A percentile compares a stretch with the other conserved stretches of the same genome.
These are phyloP conservation scores for Lactifluus echinatus DNA, from an alignment of 768 basidiomycete species.

Conservation along the genomic window DNA sequence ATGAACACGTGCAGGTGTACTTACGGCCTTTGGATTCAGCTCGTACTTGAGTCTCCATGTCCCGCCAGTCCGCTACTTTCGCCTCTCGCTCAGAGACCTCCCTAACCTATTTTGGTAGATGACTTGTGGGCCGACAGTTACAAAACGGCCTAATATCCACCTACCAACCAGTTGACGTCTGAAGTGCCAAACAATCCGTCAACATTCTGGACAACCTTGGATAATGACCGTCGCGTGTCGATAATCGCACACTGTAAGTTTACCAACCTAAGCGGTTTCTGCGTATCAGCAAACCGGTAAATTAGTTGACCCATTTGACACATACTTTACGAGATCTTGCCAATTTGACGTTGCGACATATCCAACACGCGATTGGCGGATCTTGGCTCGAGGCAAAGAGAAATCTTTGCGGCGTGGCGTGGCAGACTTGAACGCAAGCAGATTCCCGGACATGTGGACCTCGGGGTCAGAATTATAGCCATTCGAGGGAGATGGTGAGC, in stretches of 20 bases:
- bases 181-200: slow-evolving; percentile 35
- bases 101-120: slow-evolving; percentile 42
- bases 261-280: slow-evolving; percentile 34
- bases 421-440: slow-evolving; percentile 8
- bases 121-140: neutral
- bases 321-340: slow-evolving; percentile 69
- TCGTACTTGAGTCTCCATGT: slow-evolving; percentile 14
- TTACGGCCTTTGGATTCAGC: slow-evolving; percentile 35
- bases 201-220: slow-evolving; percentile 39
- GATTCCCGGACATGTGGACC: slow-evolving; percentile 29
- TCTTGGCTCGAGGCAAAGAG: neutral
- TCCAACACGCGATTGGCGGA: slow-evolving; percentile 19
- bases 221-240: slow-evolving; percentile 43
- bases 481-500: slow-evolving; percentile 46
- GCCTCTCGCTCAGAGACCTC: slow-evolving; percentile 60
- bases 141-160: neutral
- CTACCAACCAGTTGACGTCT: slow-evolving; percentile 6
- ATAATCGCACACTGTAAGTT: slow-evolving; percentile 43
- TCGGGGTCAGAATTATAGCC: slow-evolving; percentile 74
- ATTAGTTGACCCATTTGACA: slow-evolving; percentile 10
- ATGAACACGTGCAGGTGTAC: slow-evolving; percentile 25
- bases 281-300: neutral
- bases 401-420: slow-evolving; percentile 8
- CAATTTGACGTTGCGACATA: slow-evolving; percentile 43
- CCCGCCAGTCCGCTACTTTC: slow-evolving; percentile 36